Evolutionary conservation across 768 basidiomycete species (phyloP), one percentile per base, ranked within the genome.

Genomic region (Russula emetica): DNA sequence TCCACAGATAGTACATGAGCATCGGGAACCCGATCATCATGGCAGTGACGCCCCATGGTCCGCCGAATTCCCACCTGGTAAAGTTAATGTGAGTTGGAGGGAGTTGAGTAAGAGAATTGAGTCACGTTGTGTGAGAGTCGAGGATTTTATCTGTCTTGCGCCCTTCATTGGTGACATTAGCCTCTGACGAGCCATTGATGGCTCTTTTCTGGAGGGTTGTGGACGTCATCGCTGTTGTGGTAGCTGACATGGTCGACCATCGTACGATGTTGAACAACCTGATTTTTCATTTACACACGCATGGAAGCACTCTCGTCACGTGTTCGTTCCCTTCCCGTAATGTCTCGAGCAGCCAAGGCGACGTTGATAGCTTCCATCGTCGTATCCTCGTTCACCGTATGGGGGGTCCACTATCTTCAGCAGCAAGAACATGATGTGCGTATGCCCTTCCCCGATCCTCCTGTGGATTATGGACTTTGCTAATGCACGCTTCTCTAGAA

Each of bases 1-100:
- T 92, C 93, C 94, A 98, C 66, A 98, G 83, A 78, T 98, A 99
- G 75, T 97, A 99, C 94, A 99, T 98, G 66, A 98, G 81, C 28
- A 88, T 74, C 0, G 97, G 97, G 73, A 99, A 99, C 53, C 90
- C 87, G 22, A 86, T 80, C 90, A 99, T 98, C 77, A 99, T 98
- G 14, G 88, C 90, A 13, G 85, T 74, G 30, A 95, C 94, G 51
- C 96, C 97, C 76, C 82, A 81, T 47, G 96, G 94, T 3, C 96
- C 96, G 67, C 97, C 96, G 71, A 99, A 99, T 75, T 99, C 95
- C 78, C 91, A 96, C 42, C 93, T 95, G 61, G 47, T 67, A 9
- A 69, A 61, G 36, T 8, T 30, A 57, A 26, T 6, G 13, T 63
- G 20, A 30, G 34, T 11, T 7, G 34, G n/a, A 42, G 9, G 14